A percentile compares a stretch with the other conserved stretches of the same genome.
These are phyloP conservation scores for Lentinula boryana DNA, from an alignment of 768 basidiomycete genomes.

Conservation along the genomic window DNA sequence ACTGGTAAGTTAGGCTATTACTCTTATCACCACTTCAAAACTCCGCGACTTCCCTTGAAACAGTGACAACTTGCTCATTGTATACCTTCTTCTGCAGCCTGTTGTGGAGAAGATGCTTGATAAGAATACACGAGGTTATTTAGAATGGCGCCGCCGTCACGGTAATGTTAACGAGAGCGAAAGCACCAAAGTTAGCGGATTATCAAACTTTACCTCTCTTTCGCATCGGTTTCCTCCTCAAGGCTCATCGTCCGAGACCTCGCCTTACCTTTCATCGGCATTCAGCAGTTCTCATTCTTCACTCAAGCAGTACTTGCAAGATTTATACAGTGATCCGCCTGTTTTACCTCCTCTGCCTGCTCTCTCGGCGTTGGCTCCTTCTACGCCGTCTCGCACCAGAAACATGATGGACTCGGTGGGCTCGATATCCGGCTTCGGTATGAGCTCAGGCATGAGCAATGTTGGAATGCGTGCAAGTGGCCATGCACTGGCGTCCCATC, in stretches of 20 bases:
- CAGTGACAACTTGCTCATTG: not conserved
- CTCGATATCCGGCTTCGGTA: not conserved
- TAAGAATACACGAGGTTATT: slow-evolving; percentile 40
- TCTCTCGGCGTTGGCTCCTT: not conserved
- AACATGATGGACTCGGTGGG: not conserved
- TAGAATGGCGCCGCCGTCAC: slow-evolving; percentile 22
- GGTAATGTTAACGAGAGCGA: not conserved
- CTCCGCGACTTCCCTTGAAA: not conserved
- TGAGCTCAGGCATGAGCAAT: not conserved
- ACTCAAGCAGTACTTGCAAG: slow-evolving; percentile 27
- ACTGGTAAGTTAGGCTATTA: slow-evolving; percentile 33
- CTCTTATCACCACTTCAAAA: not conserved
- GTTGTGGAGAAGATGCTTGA: slow-evolving; percentile 50
- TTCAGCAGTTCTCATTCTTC: slow-evolving; percentile 29
- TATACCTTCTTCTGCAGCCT: slow-evolving; percentile 27
- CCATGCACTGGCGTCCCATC: not conserved
- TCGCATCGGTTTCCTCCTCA: not conserved
- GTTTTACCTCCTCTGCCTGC: not conserved
- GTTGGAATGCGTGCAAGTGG: too few relatives aligned
- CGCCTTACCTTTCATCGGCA: slow-evolving; percentile 19
- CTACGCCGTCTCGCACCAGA: not conserved
- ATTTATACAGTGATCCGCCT: slow-evolving; percentile 18
- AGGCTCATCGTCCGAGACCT: slow-evolving; percentile 11
- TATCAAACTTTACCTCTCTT: not conserved
- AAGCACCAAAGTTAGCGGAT: not conserved